A percentile compares a stretch with the other conserved stretches of the same genome.
Conservation (phyloP, 2,329 filamentous ascomycete species). For the Diaporthe ilicicola region DNA sequence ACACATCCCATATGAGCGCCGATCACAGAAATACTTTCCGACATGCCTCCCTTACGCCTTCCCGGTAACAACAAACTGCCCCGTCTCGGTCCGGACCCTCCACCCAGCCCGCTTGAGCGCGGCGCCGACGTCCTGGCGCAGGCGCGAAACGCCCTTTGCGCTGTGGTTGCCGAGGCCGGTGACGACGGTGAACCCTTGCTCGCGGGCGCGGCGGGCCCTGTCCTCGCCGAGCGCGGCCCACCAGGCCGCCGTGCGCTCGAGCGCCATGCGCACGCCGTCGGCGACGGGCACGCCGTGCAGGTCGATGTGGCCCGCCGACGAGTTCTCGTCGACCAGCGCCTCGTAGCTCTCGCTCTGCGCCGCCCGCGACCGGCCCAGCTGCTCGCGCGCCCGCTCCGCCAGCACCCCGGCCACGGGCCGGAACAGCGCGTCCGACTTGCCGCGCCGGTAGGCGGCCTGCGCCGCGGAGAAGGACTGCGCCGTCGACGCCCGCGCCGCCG, state of each 20-base stretch:
- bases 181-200: slow-evolving; percentile 73
- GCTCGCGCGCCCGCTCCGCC: slow-evolving; percentile 72
- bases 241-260: slow-evolving; percentile 74
- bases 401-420: slow-evolving; percentile 81
- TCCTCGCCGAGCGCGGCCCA: slow-evolving; percentile 78
- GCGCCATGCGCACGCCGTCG: slow-evolving; percentile 82
- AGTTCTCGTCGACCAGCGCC: slow-evolving; percentile 73
- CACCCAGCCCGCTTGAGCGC: slow-evolving; percentile 82
- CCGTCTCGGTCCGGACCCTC: slow-evolving; percentile 78
- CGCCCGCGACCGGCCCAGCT: slow-evolving; percentile 63
- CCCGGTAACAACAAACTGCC: slow-evolving; percentile 76
- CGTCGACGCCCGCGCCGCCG: slow-evolving; percentile 13
- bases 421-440: slow-evolving; percentile 76
- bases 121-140: slow-evolving; percentile 83
- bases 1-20: neutral
- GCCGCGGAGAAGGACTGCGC: slow-evolving; percentile 47
- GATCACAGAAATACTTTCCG: neutral
- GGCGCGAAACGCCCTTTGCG: slow-evolving; percentile 74
- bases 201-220: slow-evolving; percentile 58
- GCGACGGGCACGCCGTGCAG: slow-evolving; percentile 84
- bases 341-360: slow-evolving; percentile 76
- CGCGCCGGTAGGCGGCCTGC: slow-evolving; percentile 52
- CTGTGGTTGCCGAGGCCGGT: slow-evolving; percentile 85
- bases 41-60: slow-evolving; percentile 15
- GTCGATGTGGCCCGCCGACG: slow-evolving; percentile 70